Evolutionary conservation across 495 filamentous ascomycete genomes (phyloP).

Genomic region (Talaromyces ruber): DNA sequence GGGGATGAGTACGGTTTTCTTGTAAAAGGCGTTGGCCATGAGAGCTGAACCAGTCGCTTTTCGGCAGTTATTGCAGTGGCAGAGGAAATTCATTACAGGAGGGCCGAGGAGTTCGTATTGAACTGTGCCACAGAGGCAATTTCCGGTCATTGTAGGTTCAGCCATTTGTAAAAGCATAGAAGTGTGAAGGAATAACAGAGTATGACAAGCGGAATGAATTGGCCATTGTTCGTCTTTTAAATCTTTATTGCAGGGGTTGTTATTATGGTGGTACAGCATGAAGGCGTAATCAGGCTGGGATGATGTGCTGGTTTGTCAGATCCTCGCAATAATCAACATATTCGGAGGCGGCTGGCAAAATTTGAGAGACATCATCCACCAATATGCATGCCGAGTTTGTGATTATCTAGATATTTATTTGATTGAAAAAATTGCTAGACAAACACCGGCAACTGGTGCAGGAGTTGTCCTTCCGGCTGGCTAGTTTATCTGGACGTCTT

Average conservation of each 20-base stretch:
- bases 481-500: no score
- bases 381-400: no score
- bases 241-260: not conserved
- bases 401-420: no score
- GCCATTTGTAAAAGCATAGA: not conserved
- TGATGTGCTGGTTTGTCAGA: not conserved
- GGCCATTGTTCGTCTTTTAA: not conserved
- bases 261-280: not conserved
- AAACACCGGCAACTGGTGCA: no score
- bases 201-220: not conserved
- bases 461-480: no score
- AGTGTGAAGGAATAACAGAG: not conserved
- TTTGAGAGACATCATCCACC: no score
- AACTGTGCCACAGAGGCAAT: slow-evolving; percentile 12
- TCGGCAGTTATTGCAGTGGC: slow-evolving; percentile 13
- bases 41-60: slow-evolving; percentile 11
- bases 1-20: slow-evolving; percentile 6
- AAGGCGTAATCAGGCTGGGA: not conserved
- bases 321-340: not conserved
- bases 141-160: slow-evolving; percentile 5
- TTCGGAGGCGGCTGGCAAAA: not conserved
- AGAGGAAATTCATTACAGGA: slow-evolving; percentile 6
- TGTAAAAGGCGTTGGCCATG: slow-evolving; percentile 11
- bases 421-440: no score
- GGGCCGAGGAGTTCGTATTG: slow-evolving; percentile 8